These are phyloP conservation scores for Cephalotrichum gorgonifer DNA, from an alignment of 2,329 filamentous ascomycete species.

Conservation along the genomic window DNA sequence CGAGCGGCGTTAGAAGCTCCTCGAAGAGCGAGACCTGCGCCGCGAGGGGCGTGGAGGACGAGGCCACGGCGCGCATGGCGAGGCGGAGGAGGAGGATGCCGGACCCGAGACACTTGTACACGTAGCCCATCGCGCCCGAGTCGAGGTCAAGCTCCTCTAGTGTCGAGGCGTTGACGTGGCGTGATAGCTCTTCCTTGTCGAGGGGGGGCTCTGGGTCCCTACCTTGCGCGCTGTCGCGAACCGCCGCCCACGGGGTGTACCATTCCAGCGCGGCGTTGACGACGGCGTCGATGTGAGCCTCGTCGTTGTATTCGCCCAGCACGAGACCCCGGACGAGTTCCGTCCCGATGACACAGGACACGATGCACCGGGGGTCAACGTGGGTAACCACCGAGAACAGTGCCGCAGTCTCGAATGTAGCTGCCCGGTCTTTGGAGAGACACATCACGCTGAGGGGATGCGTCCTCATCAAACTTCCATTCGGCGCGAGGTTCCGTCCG, in stretches of 20 bases:
- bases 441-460: conserved; percentile 39
- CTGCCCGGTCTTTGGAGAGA: conserved; percentile 24
- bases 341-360: conserved; percentile 36
- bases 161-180: conserved; percentile 23
- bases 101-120: conserved; percentile 41
- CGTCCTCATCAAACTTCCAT: conserved; percentile 42
- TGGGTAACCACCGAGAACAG: conserved; percentile 34
- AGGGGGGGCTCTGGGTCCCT: conserved; percentile 20
- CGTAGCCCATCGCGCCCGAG: conserved; percentile 32
- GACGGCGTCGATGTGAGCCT: conserved; percentile 27
- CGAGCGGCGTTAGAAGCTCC: conserved; percentile 33
- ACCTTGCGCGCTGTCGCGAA: conserved; percentile 10
- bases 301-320: conserved; percentile 28
- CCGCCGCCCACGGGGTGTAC: conserved; percentile 16
- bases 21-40: conserved; percentile 27
- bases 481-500: conserved; percentile 30
- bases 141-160: conserved; percentile 17
- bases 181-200: conserved; percentile 27
- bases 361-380: conserved; percentile 38
- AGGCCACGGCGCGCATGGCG: conserved; percentile 24
- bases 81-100: conserved; percentile 32
- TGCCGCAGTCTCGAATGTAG: conserved; percentile 31
- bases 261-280: conserved; percentile 28
- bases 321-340: conserved; percentile 34
- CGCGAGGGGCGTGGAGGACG: conserved; percentile 8